Evolutionary conservation across 2,329 filamentous ascomycete genomes (phyloP).

Genomic region (Waltergamsia citrina): DNA sequence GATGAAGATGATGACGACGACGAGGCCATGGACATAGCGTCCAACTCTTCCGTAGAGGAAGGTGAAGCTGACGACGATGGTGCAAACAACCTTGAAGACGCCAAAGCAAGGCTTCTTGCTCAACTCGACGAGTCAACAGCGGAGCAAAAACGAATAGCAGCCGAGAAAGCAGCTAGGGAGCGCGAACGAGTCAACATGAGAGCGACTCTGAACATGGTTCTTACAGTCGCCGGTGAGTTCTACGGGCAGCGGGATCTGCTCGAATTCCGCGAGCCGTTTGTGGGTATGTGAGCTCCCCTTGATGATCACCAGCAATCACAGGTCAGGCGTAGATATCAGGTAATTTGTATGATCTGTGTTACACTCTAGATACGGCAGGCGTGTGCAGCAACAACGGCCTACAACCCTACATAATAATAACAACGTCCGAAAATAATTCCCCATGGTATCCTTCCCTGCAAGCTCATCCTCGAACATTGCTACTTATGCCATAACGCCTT

Average conservation of each 20-base stretch:
- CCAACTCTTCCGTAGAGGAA: constrained; percentile 24
- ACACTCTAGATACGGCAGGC: not conserved
- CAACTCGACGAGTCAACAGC: constrained; percentile 23
- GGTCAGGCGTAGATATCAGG: not conserved
- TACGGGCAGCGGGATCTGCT: constrained; percentile 86
- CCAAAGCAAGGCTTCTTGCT: constrained; percentile 37
- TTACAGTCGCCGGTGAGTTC: constrained; percentile 78
- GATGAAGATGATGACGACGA: constrained; percentile 19
- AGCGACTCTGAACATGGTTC: constrained; percentile 84
- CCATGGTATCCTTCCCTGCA: not conserved
- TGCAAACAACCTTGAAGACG: constrained; percentile 32
- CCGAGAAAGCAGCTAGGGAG: constrained; percentile 15
- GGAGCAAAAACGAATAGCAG: constrained; percentile 14
- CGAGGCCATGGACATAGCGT: constrained; percentile 32
- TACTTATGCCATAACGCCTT: not conserved
- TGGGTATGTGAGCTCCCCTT: constrained; percentile 23
- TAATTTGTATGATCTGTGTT: constrained; percentile 1
- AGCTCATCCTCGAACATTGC: not conserved
- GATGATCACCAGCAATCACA: too few relatives aligned
- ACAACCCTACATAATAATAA: not conserved
- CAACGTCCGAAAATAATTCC: constrained; percentile 4
- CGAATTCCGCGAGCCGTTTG: constrained; percentile 58
- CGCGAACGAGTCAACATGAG: constrained; percentile 41
- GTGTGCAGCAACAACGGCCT: not conserved
- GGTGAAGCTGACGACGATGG: constrained; percentile 17